phyloP scores from a whole-genome alignment of 73 alveolate genomes.

The Paramecium pentaurelia region DNA sequence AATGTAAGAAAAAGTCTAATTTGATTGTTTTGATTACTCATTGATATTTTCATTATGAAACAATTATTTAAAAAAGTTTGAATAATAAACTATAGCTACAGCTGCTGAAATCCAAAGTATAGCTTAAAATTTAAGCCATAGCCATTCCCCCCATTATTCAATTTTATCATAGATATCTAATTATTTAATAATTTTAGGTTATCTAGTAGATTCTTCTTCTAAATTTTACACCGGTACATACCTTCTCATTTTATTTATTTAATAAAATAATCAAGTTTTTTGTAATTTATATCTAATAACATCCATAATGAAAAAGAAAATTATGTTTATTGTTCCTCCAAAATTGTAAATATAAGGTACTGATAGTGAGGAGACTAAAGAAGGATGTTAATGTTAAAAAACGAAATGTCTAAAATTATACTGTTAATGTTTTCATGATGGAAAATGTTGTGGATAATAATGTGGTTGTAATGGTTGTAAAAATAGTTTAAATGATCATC shows the following conservation, averaged over 20 bases:
- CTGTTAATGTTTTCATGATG: conserved; percentile 25
- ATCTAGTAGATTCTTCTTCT: not conserved
- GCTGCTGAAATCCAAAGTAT: not conserved
- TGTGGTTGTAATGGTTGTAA: not conserved
- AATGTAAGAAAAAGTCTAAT: not conserved
- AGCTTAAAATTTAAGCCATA: not conserved
- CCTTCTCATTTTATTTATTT: not conserved
- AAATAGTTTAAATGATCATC: not conserved
- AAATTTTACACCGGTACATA: not conserved
- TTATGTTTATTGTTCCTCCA: not conserved
- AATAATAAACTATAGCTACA: not conserved
- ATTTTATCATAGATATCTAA: not conserved
- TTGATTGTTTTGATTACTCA: not conserved
- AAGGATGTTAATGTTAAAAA: not conserved
- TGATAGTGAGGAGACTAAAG: not conserved
- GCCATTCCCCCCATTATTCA: conserved; percentile 21
- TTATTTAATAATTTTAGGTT: not conserved
- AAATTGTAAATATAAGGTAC: not conserved
- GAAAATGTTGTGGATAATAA: not conserved
- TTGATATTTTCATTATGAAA: conserved; percentile 24
- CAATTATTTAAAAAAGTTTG: not conserved
- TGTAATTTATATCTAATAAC: not conserved
- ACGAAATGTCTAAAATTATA: not conserved
- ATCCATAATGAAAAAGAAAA: not conserved
- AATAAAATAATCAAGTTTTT: not conserved